Conservation (phyloP, 257 asterid genomes). For the Nicotiana paniculata region DNA sequence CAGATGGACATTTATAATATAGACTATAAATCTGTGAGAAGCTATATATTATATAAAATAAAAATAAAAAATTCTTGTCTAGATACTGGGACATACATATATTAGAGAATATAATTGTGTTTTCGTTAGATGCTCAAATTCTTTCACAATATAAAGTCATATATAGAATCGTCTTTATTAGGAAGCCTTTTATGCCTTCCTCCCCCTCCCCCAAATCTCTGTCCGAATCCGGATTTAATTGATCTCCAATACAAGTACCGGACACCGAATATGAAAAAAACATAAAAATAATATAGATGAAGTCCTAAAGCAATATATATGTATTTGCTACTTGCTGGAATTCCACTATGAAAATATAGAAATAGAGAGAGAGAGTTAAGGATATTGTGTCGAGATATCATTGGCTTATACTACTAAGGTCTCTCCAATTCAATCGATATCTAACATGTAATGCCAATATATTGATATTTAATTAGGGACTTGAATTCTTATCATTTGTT, state of each 20-base stretch:
- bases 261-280: too few relatives aligned
- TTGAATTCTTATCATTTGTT: neutral
- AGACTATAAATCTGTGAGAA: neutral
- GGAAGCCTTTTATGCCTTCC: too few relatives aligned
- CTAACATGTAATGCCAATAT: neutral
- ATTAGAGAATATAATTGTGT: too few relatives aligned
- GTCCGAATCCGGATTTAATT: too few relatives aligned
- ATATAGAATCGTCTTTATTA: too few relatives aligned
- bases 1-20: neutral
- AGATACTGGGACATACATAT: neutral
- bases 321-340: neutral
- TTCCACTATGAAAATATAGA: neutral
- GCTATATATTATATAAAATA: neutral
- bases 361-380: constrained; percentile 2
- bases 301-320: neutral
- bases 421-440: neutral
- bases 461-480: neutral
- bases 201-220: too few relatives aligned
- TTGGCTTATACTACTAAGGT: constrained; percentile 39
- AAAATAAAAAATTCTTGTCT: neutral
- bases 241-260: too few relatives aligned
- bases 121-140: too few relatives aligned
- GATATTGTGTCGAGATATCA: constrained; percentile 28
- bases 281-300: too few relatives aligned
- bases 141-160: too few relatives aligned